Conservation (phyloP, 345 rosid species). For the Populus euphratica region DNA sequence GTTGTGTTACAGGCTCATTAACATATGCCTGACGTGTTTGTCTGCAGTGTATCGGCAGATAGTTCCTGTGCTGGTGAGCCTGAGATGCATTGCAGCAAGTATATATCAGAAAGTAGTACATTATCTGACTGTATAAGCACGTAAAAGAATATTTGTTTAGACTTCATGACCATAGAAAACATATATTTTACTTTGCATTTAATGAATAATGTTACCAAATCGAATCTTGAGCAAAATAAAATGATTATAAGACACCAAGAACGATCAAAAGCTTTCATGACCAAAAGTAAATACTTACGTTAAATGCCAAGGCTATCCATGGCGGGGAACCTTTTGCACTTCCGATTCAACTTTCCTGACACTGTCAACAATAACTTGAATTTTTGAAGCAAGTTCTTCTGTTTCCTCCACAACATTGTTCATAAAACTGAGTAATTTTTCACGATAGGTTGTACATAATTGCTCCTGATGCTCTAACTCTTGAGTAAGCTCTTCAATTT, state of each 20-base stretch:
- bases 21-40: background rate
- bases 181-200: background rate
- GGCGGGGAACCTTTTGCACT: slow-evolving; percentile 25
- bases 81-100: background rate
- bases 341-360: slow-evolving; percentile 55
- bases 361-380: slow-evolving; percentile 49
- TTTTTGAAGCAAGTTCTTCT: slow-evolving; percentile 54
- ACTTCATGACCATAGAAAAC: background rate
- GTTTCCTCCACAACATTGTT: slow-evolving; percentile 55
- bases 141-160: background rate
- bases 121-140: background rate
- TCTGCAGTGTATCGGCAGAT: background rate
- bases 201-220: background rate
- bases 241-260: slow-evolving; percentile 1
- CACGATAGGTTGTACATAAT: slow-evolving; percentile 47
- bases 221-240: background rate
- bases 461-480: slow-evolving; percentile 59
- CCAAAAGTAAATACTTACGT: background rate
- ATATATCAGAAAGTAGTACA: background rate
- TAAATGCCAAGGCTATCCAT: slow-evolving; percentile 28
- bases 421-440: slow-evolving; percentile 50
- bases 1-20: background rate
- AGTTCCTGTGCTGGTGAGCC: background rate
- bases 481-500: slow-evolving; percentile 51
- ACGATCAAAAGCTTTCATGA: background rate